These are phyloP conservation scores for Nothophytophthora sp. DNA, from an alignment of 352 stramenopile species.

Conservation along the genomic window DNA sequence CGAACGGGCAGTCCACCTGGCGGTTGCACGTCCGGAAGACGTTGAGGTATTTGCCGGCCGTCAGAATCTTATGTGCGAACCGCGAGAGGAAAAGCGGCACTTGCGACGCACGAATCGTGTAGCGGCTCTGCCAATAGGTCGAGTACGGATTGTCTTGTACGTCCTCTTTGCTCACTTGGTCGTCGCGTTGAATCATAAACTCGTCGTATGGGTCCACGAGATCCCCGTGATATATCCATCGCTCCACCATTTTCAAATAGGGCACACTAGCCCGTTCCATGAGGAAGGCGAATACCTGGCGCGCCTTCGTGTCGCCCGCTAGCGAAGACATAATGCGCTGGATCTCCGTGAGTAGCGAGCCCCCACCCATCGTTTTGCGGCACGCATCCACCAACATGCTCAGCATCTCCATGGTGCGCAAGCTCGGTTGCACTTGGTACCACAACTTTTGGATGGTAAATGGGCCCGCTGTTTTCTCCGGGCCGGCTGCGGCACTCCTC, in stretches of 20 bases:
- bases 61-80: slow-evolving; percentile 85
- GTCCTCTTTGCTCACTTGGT: slow-evolving; percentile 77
- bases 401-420: slow-evolving; percentile 93
- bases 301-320: slow-evolving; percentile 77
- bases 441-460: slow-evolving; percentile 93
- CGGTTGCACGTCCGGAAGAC: slow-evolving; percentile 85
- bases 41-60: slow-evolving; percentile 93
- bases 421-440: slow-evolving; percentile 91
- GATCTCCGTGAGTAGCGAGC: slow-evolving; percentile 91
- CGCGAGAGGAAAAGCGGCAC: slow-evolving; percentile 83
- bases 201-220: slow-evolving; percentile 91
- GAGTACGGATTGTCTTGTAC: slow-evolving; percentile 89
- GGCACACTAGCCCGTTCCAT: slow-evolving; percentile 83
- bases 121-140: slow-evolving; percentile 90
- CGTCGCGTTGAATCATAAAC: slow-evolving; percentile 90
- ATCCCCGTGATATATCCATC: slow-evolving; percentile 91
- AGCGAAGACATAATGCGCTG: slow-evolving; percentile 81
- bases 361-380: slow-evolving; percentile 78
- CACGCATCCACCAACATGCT: slow-evolving; percentile 80
- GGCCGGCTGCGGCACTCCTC: slow-evolving; percentile 23
- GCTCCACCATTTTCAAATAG: slow-evolving; percentile 91
- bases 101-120: slow-evolving; percentile 76
- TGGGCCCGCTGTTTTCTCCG: slow-evolving; percentile 11
- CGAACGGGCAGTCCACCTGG: no score
- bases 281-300: slow-evolving; percentile 81